phyloP scores from a whole-genome alignment of 1,139 yeast genomes.

The Pichia sp. region DNA sequence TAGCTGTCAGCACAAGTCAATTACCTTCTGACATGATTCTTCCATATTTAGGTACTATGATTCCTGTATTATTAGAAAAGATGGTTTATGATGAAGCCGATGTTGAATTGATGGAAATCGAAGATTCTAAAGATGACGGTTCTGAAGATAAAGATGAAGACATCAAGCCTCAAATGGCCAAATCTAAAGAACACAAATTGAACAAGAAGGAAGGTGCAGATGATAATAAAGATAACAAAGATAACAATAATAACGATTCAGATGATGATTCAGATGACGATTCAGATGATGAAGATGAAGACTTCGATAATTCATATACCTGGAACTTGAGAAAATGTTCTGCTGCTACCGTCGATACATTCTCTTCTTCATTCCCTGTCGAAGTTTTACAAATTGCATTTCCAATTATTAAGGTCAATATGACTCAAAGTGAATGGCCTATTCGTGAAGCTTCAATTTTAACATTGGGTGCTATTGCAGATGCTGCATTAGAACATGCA shows the following conservation, averaged over 20 bases:
- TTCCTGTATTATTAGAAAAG: slow-evolving; percentile 74
- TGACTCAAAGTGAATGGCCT: slow-evolving; percentile 76
- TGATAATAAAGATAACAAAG: slow-evolving; percentile 41
- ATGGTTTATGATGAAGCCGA: slow-evolving; percentile 92
- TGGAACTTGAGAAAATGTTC: slow-evolving; percentile 95
- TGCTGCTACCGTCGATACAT: slow-evolving; percentile 86
- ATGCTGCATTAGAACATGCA: slow-evolving; percentile 76
- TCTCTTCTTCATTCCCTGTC: slow-evolving; percentile 67
- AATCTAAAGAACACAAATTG: slow-evolving; percentile 64
- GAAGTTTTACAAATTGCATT: slow-evolving; percentile 66
- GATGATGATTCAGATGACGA: slow-evolving; percentile 43
- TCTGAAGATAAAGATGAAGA: slow-evolving; percentile 84
- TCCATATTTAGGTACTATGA: slow-evolving; percentile 57
- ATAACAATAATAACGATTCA: slow-evolving; percentile 36
- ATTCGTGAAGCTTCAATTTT: slow-evolving; percentile 90
- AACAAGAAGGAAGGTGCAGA: slow-evolving; percentile 31
- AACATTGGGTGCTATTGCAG: slow-evolving; percentile 94
- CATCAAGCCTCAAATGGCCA: slow-evolving; percentile 74
- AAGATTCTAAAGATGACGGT: slow-evolving; percentile 70
- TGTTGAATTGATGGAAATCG: slow-evolving; percentile 63
- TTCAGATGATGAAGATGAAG: slow-evolving; percentile 59
- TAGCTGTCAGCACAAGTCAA: slow-evolving; percentile 69
- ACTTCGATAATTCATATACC: slow-evolving; percentile 64
- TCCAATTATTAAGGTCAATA: slow-evolving; percentile 72
- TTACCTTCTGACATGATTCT: slow-evolving; percentile 48